phyloP scores from a whole-genome alignment of 495 filamentous ascomycete genomes.

The Penicillium longicatenatum region DNA sequence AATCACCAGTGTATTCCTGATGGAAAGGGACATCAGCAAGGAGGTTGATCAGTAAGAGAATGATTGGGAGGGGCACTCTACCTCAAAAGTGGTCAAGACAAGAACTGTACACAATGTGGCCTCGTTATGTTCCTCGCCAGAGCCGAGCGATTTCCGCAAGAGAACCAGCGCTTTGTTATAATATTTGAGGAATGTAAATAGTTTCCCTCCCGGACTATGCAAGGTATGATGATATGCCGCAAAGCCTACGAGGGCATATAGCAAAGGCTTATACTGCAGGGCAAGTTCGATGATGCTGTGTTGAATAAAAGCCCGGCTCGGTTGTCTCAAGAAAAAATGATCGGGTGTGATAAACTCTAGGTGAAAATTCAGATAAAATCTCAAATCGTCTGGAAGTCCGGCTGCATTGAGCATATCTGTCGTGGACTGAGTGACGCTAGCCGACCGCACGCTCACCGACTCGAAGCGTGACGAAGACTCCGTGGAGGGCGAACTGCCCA shows the following conservation, averaged over 20 bases:
- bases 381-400: slow-evolving; percentile 64
- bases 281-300: slow-evolving; percentile 70
- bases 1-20: slow-evolving; percentile 89
- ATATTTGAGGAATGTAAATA: slow-evolving; percentile 82
- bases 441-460: slow-evolving; percentile 37
- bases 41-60: slow-evolving; percentile 2
- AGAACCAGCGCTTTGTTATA: slow-evolving; percentile 84
- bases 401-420: slow-evolving; percentile 36
- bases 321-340: slow-evolving; percentile 76
- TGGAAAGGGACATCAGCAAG: slow-evolving; percentile 5
- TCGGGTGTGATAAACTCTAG: slow-evolving; percentile 71
- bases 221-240: slow-evolving; percentile 84
- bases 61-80: slow-evolving; percentile 38
- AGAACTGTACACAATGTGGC: slow-evolving; percentile 87
- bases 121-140: slow-evolving; percentile 65
- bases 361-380: slow-evolving; percentile 79
- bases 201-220: slow-evolving; percentile 63
- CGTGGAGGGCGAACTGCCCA: slow-evolving; percentile 47
- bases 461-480: slow-evolving; percentile 40
- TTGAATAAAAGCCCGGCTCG: slow-evolving; percentile 70
- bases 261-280: slow-evolving; percentile 74
- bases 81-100: slow-evolving; percentile 91
- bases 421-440: slow-evolving; percentile 33
- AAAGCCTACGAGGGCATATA: slow-evolving; percentile 90
- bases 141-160: slow-evolving; percentile 70